phyloP scores from a whole-genome alignment of 306 rosid species.

The Castanea sativa region DNA sequence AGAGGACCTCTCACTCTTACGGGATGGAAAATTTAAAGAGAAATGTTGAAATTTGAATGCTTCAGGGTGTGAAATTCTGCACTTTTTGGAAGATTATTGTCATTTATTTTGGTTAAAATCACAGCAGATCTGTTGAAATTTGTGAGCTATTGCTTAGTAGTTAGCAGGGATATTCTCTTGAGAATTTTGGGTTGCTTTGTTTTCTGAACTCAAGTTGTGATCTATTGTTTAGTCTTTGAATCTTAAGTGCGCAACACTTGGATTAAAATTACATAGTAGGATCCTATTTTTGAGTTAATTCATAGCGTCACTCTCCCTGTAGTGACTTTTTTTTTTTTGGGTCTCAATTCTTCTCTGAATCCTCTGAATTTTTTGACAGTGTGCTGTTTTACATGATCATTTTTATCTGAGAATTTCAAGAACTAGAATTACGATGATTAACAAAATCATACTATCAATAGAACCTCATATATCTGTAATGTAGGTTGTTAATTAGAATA shows the following conservation, averaged over 20 bases:
- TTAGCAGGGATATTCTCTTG: background rate
- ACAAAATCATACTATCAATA: background rate
- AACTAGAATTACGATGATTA: background rate
- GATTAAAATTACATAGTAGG: background rate
- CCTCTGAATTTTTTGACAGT: no score
- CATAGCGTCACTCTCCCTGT: background rate
- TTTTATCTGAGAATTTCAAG: background rate
- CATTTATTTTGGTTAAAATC: background rate
- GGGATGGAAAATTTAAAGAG: background rate
- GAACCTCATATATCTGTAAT: background rate
- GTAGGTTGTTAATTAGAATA: background rate
- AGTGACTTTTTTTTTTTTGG: background rate
- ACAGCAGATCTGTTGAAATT: conserved; percentile 10
- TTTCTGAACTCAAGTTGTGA: background rate
- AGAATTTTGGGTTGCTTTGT: background rate
- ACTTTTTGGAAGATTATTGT: no score
- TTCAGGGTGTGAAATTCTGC: background rate
- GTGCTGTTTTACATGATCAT: background rate
- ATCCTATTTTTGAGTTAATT: background rate
- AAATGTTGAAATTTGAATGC: background rate
- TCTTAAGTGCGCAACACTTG: background rate
- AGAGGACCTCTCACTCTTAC: background rate
- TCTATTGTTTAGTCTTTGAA: background rate
- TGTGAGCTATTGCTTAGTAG: background rate
- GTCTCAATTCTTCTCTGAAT: background rate